Evolutionary conservation across 805 yeast species (phyloP), one percentile per base, ranked within the genome.

Genomic region (Candida hispaniensis): DNA sequence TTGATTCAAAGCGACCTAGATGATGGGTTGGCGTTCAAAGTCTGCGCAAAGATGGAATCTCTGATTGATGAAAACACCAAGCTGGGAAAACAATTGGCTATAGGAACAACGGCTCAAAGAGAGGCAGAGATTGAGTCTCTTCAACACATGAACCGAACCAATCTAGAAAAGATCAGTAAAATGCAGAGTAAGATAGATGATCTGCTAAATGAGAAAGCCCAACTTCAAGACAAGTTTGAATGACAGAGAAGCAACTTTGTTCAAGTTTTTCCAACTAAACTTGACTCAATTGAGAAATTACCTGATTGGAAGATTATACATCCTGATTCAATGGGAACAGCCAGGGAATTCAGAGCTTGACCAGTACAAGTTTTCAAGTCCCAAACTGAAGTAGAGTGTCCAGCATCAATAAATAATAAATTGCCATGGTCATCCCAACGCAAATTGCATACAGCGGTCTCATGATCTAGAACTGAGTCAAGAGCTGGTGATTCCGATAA

Each of bases 71-170:
- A 32, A 10, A 32, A 32, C 14, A 32, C 23, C 14, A 16, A 28
- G 3, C 28, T 32, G 6, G 36, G 28, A 6, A 14, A 28, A 13
- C 23, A 23, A 28, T 13, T 32, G 15, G 28, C 28, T 4, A 23
- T 28, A 10, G 36, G 36, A 7, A 12, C 23, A 13, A 28, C 36
- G 5, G n/a, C 24, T 5, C 36, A 32, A 9, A 27, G 24, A 15
- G 28, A 32, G 18, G 24, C 24, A 10, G 36, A 32, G 14, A 32
- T 32, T 23, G 36, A n/a, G n/a, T n/a, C n/a, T n/a, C n/a, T n/a
- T n/a, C n/a, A n/a, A n/a, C n/a, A n/a, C n/a, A n/a, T n/a, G n/a
- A n/a, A n/a, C n/a, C n/a, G 36, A 2, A 32, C 24, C 13, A n/a
- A 23, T 7, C 36, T 27, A 10, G 28, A 23, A 3, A 28, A 32